A percentile compares a stretch with the other conserved stretches of the same genome.
Conservation (phyloP, 345 rosid species). For the Limnanthes douglasii region DNA sequence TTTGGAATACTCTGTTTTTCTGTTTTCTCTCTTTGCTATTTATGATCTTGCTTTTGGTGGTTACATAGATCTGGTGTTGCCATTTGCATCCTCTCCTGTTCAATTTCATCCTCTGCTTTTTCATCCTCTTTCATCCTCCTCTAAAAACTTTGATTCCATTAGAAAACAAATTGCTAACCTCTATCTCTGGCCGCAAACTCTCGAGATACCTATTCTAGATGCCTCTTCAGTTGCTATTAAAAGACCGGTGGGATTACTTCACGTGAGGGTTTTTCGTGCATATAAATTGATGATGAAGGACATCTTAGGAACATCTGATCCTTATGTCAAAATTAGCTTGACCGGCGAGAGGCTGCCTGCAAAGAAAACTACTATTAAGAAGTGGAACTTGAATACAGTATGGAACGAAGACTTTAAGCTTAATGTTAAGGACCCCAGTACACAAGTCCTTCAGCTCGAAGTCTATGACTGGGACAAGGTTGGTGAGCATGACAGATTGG, state of each 20-base stretch:
- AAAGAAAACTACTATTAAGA: constrained; percentile 64
- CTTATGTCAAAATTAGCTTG: constrained; percentile 50
- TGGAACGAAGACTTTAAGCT: constrained; percentile 79
- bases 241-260: constrained; percentile 70
- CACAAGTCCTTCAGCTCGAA: constrained; percentile 53
- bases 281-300: constrained; percentile 45
- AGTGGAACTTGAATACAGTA: constrained; percentile 57
- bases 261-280: constrained; percentile 55
- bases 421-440: constrained; percentile 37
- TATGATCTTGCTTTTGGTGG: too few relatives aligned
- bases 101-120: too few relatives aligned
- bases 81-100: too few relatives aligned
- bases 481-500: constrained; percentile 57
- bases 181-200: too few relatives aligned
- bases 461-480: constrained; percentile 89
- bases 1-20: too few relatives aligned
- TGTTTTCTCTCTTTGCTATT: too few relatives aligned
- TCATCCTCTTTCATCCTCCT: too few relatives aligned
- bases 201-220: too few relatives aligned
- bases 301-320: constrained; percentile 57
- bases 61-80: too few relatives aligned
- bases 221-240: constrained; percentile 30
- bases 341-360: constrained; percentile 46
- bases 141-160: too few relatives aligned
- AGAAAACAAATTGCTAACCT: too few relatives aligned